Evolutionary conservation across 2,329 filamentous ascomycete species (phyloP).

Genomic region (Sclerotinia nivalis): DNA sequence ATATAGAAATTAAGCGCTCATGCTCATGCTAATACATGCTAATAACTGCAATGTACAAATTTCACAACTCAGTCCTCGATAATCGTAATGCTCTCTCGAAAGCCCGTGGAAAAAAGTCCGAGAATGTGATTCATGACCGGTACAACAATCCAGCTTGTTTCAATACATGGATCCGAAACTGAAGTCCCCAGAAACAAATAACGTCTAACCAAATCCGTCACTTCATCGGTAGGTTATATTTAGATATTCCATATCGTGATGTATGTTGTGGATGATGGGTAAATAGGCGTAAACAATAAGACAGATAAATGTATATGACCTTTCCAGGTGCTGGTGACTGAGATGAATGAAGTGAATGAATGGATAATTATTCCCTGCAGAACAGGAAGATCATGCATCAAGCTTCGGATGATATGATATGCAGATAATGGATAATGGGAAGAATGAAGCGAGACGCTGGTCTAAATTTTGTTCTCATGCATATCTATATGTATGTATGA

Average conservation of each 20-base stretch:
- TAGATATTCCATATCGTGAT: not conserved
- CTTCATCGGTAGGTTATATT: not conserved
- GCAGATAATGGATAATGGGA: rapidly evolving
- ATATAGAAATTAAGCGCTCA: not conserved
- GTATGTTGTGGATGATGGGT: not conserved
- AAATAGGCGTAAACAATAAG: not conserved
- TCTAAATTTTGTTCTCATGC: not conserved
- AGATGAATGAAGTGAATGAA: not conserved
- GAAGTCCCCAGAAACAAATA: not conserved
- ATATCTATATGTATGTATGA: not conserved
- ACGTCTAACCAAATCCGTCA: not conserved
- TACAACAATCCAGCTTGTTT: not conserved
- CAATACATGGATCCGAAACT: not conserved
- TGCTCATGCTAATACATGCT: not conserved
- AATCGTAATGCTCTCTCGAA: no score
- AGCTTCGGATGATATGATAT: not conserved
- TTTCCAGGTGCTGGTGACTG: not conserved
- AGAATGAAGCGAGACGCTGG: not conserved
- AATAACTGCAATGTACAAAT: not conserved
- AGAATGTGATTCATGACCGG: not conserved
- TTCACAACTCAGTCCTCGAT: not conserved
- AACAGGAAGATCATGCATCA: not conserved
- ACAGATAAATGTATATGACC: not conserved
- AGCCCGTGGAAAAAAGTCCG: not conserved
- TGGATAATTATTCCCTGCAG: not conserved